Percentiles rank a stretch among this genome's conserved stretches.
These are phyloP conservation scores for Metschnikowia baotianmanensis DNA, from an alignment of 805 yeast species.

Conservation along the genomic window DNA sequence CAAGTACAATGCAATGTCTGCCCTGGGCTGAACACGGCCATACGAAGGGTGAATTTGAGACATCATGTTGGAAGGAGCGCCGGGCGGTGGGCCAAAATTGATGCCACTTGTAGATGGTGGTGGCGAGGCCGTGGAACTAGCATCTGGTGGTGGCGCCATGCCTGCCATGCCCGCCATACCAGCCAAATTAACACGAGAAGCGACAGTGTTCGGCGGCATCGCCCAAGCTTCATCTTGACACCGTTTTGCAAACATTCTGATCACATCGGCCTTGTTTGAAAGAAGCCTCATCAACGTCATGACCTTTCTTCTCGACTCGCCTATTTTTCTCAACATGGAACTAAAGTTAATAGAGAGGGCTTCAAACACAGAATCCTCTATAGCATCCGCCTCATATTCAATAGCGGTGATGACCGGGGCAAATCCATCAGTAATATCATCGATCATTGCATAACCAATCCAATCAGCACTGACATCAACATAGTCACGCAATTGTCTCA, in stretches of 20 bases:
- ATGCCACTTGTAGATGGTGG: conserved; percentile 26
- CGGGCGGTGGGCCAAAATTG: conserved; percentile 37
- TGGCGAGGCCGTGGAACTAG: conserved; percentile 1
- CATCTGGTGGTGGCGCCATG: conserved; percentile 1
- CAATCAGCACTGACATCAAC: conserved; percentile 78
- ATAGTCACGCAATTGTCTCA: conserved; percentile 72
- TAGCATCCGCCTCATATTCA: conserved; percentile 79
- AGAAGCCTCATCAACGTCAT: conserved; percentile 89
- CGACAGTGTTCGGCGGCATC: conserved; percentile 12
- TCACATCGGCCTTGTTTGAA: conserved; percentile 94
- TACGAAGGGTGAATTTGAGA: conserved; percentile 21
- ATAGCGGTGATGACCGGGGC: conserved; percentile 77
- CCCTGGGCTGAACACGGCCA: conserved; percentile 60
- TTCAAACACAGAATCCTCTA: conserved; percentile 82
- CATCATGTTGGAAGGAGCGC: conserved; percentile 27
- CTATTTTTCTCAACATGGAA: conserved; percentile 75
- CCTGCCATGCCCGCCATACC: too few relatives aligned
- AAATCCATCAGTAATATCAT: conserved; percentile 82
- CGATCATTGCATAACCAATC: conserved; percentile 78
- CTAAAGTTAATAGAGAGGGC: conserved; percentile 74
- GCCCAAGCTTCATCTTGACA: conserved; percentile 68
- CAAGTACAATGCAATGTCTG: conserved; percentile 85
- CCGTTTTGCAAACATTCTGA: conserved; percentile 92
- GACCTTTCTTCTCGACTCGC: conserved; percentile 85
- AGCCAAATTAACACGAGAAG: conserved; percentile 20